A percentile compares a stretch with the other conserved stretches of the same genome.
Conservation (phyloP, 805 yeast species). For the Pichia nanzhaoensis region DNA sequence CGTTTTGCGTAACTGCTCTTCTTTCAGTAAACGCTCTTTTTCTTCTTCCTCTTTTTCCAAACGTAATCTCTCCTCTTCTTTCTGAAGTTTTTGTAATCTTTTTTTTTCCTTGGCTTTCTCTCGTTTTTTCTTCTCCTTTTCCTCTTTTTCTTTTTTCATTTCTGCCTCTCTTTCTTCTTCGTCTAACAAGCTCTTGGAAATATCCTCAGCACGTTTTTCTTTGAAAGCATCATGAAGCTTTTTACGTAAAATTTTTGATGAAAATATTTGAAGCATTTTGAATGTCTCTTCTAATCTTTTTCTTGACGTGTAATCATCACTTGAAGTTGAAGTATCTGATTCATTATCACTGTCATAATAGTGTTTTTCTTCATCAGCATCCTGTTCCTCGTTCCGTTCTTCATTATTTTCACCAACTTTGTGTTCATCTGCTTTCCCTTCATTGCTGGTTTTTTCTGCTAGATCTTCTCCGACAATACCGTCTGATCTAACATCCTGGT, state of each 20-base stretch:
- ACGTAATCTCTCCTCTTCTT: slow-evolving; percentile 49
- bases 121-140: slow-evolving; percentile 55
- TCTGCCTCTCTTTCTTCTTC: slow-evolving; percentile 67
- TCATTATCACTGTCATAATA: slow-evolving; percentile 20
- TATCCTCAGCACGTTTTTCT: slow-evolving; percentile 73
- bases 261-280: slow-evolving; percentile 69
- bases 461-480: slow-evolving; percentile 11
- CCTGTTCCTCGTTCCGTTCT: slow-evolving; percentile 16
- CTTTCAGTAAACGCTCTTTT: slow-evolving; percentile 35
- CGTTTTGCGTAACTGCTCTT: slow-evolving; percentile 34
- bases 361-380: slow-evolving; percentile 18
- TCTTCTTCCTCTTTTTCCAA: slow-evolving; percentile 47
- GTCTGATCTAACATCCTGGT: neutral
- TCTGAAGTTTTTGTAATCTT: slow-evolving; percentile 51
- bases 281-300: slow-evolving; percentile 71
- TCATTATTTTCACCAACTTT: slow-evolving; percentile 10
- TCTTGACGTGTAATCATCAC: slow-evolving; percentile 48
- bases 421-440: slow-evolving; percentile 10
- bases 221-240: slow-evolving; percentile 71
- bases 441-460: slow-evolving; percentile 19
- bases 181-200: slow-evolving; percentile 51
- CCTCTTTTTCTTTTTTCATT: slow-evolving; percentile 57
- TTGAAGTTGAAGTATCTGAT: slow-evolving; percentile 35
- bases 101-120: slow-evolving; percentile 71
- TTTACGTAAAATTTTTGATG: slow-evolving; percentile 69